Conservation (phyloP, 192 early-diverging fungal species). For the Coemansia erecta region DNA sequence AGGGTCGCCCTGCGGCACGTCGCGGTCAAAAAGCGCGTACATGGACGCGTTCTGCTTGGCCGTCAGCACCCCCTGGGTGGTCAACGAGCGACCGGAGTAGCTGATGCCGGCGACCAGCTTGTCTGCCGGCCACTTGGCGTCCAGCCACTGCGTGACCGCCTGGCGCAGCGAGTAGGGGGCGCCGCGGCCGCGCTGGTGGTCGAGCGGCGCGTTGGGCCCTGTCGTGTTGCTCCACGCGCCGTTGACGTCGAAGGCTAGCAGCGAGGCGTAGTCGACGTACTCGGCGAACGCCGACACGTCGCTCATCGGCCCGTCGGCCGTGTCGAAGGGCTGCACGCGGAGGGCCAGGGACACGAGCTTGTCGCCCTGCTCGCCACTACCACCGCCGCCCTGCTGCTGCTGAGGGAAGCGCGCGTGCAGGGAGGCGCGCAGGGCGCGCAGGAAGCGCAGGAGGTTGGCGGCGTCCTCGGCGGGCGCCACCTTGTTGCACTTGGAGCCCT, state of each 20-base stretch:
- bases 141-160: conserved; percentile 56
- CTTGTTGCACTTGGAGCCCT: conserved; percentile 61
- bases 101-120: conserved; percentile 64
- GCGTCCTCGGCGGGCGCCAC: conserved; percentile 35
- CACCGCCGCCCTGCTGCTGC: too few relatives aligned
- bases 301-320: conserved; percentile 48
- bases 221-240: conserved; percentile 60
- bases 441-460: conserved; percentile 40
- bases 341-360: conserved; percentile 67
- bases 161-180: conserved; percentile 41
- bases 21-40: conserved; percentile 39
- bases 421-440: conserved; percentile 42
- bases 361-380: neutral
- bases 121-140: conserved; percentile 58
- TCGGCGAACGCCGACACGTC: conserved; percentile 61
- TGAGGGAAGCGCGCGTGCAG: conserved; percentile 32
- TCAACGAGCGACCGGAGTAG: conserved; percentile 59
- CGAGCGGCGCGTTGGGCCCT: conserved; percentile 63
- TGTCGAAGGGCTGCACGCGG: conserved; percentile 60
- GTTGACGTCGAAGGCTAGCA: conserved; percentile 69
- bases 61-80: conserved; percentile 42
- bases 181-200: conserved; percentile 36
- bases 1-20: conserved; percentile 58
- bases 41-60: conserved; percentile 42
- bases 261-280: conserved; percentile 63